These are phyloP conservation scores for Saccharomyces eubayanus DNA, from an alignment of 805 yeast genomes.

Conservation along the genomic window DNA sequence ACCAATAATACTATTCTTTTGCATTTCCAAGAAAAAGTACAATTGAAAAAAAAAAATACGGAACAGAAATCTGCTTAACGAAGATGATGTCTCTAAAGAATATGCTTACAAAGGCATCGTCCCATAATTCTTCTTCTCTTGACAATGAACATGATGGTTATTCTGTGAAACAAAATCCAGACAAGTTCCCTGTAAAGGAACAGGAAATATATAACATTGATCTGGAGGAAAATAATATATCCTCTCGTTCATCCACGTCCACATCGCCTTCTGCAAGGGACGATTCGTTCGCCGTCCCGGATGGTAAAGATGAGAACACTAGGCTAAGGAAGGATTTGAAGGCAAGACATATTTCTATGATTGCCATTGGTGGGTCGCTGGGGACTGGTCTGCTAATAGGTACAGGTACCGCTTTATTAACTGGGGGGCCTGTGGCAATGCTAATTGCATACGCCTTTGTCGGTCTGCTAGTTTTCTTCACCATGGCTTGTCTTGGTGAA, in stretches of 20 bases:
- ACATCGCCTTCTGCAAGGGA: neutral
- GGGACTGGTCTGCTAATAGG: conserved; percentile 78
- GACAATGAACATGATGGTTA: neutral
- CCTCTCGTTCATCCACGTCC: neutral
- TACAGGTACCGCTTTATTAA: conserved; percentile 59
- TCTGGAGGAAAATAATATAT: neutral
- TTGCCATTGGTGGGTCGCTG: conserved; percentile 76
- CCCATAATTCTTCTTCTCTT: neutral
- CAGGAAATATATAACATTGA: neutral
- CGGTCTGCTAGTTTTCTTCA: conserved; percentile 63
- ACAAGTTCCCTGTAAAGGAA: neutral
- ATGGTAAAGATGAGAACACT: conserved; percentile 11
- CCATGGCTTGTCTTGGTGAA: conserved; percentile 63
- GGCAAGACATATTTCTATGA: conserved; percentile 60
- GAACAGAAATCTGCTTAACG: neutral
- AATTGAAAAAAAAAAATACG: neutral
- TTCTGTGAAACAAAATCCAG: neutral
- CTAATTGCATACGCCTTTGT: conserved; percentile 58
- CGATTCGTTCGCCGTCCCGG: conserved; percentile 1
- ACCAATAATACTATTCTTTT: neutral
- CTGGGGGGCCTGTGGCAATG: conserved; percentile 55
- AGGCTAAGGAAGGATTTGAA: conserved; percentile 28
- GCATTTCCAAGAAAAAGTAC: neutral
- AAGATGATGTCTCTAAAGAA: neutral
- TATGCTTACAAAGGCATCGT: neutral